These are phyloP conservation scores for Phoenix roebelenii DNA, from an alignment of 176 grass and related monocot species.

Conservation along the genomic window DNA sequence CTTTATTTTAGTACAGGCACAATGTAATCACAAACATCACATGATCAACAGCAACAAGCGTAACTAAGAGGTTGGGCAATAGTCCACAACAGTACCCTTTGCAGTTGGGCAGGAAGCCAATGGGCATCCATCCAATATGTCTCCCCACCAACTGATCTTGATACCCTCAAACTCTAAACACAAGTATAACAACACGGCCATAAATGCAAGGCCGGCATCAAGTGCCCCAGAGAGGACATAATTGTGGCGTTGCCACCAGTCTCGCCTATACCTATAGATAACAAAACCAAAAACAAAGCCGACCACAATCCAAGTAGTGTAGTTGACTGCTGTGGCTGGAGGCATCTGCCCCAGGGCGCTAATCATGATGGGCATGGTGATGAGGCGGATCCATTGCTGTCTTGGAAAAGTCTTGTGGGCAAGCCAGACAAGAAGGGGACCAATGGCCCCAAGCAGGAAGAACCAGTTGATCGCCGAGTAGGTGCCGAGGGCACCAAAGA, in stretches of 20 bases:
- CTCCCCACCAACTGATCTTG: background rate
- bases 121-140: background rate
- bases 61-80: background rate
- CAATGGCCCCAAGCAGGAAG: background rate
- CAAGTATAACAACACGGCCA: background rate
- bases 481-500: conserved; percentile 2
- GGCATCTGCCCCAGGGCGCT: background rate
- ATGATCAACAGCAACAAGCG: background rate
- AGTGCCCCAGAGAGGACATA: conserved; percentile 5
- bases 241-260: conserved; percentile 2
- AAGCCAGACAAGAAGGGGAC: background rate
- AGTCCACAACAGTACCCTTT: background rate
- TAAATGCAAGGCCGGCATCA: conserved; percentile 3
- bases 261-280: conserved; percentile 4
- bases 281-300: background rate
- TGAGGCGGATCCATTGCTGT: background rate
- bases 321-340: conserved; percentile 1
- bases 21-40: no score
- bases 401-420: background rate
- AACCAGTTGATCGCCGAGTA: conserved; percentile 1
- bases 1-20: no score
- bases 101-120: conserved; percentile 5
- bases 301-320: background rate
- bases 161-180: conserved; percentile 1
- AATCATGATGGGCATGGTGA: background rate